Evolutionary conservation across 2,329 filamentous ascomycete genomes (phyloP).

Genomic region (Alternaria sp.): DNA sequence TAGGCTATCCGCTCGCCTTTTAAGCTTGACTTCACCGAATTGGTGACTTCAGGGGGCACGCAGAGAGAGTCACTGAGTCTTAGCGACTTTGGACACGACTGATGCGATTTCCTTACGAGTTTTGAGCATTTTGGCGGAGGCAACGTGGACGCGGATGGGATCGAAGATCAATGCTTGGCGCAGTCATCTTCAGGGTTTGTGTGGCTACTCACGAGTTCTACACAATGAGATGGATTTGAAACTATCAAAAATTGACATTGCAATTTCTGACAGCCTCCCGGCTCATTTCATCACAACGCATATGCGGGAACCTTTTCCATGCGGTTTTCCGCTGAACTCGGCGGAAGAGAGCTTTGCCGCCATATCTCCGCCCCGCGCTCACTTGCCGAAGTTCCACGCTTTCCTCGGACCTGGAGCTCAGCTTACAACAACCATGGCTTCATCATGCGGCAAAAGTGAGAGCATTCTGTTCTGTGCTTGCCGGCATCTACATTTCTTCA

Average conservation of each 20-base stretch:
- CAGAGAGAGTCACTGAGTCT: background rate
- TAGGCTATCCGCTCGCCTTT: constrained; percentile 26
- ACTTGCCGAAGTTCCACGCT: constrained; percentile 46
- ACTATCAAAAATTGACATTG: constrained; percentile 1
- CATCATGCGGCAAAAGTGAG: constrained; percentile 21
- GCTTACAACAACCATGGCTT: constrained; percentile 36
- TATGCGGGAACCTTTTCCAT: constrained; percentile 23
- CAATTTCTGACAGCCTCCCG: background rate
- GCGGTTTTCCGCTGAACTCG: constrained; percentile 26
- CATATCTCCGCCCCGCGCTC: constrained; percentile 36
- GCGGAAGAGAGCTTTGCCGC: constrained; percentile 41
- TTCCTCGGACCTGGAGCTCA: constrained; percentile 37
- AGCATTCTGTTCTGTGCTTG: constrained; percentile 15
- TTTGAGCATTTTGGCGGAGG: constrained; percentile 28
- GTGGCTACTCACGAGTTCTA: constrained; percentile 1
- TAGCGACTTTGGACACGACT: constrained; percentile 16
- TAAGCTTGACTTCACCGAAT: background rate
- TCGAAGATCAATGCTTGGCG: background rate
- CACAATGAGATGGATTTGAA: background rate
- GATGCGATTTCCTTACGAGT: constrained; percentile 13
- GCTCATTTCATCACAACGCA: background rate
- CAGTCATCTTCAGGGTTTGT: background rate
- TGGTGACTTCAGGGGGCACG: background rate
- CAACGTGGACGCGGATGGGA: constrained; percentile 14
- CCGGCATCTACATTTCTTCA: constrained; percentile 2